phyloP scores from a whole-genome alignment of 148 eudicot species.

The Arctostaphylos glauca region DNA sequence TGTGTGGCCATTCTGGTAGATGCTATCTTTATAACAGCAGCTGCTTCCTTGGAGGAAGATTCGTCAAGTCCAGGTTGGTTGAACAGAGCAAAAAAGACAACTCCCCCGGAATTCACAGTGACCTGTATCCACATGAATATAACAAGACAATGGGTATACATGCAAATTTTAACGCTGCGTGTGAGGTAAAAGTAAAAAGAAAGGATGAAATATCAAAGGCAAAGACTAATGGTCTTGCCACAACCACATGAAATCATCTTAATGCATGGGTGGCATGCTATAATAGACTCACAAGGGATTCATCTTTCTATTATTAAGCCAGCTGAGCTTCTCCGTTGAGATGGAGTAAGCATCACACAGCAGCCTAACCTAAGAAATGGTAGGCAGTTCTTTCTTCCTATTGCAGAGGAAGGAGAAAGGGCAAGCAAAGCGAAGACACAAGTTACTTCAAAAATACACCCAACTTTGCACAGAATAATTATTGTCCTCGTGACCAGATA shows the following conservation, averaged over 20 bases:
- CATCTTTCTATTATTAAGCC: too few species aligned
- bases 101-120: conserved; percentile 99
- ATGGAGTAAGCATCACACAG: too few species aligned
- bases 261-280: too few species aligned
- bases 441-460: background rate
- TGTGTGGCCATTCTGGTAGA: conserved; percentile 99
- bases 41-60: conserved; percentile 66
- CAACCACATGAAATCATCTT: conserved; percentile 24
- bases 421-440: background rate
- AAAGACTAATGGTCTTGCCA: too few species aligned
- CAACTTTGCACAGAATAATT: background rate
- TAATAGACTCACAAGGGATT: too few species aligned
- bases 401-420: too few species aligned
- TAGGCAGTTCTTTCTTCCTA: too few species aligned
- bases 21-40: conserved; percentile 92
- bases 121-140: conserved; percentile 46
- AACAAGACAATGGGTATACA: background rate
- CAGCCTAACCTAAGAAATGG: too few species aligned
- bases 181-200: too few species aligned
- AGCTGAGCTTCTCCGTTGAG: too few species aligned
- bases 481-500: background rate
- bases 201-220: too few species aligned
- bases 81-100: conserved; percentile 92
- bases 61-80: conserved; percentile 54
- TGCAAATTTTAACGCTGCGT: background rate